Evolutionary conservation across 176 grass and related monocot species (phyloP), one percentile per base, ranked within the genome.

Genomic region (Puya raimondii): DNA sequence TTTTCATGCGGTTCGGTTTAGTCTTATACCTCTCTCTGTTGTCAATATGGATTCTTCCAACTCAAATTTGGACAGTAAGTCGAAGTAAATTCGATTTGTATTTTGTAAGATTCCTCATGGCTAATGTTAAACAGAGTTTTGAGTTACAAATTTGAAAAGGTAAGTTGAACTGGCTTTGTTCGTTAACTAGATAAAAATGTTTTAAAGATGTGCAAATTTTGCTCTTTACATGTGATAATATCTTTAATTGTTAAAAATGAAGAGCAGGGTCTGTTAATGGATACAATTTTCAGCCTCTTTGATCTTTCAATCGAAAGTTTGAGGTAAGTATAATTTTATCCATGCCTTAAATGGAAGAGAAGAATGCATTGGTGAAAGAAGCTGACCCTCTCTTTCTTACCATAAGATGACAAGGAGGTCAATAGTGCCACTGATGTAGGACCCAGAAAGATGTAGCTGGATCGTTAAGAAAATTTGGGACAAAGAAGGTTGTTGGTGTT

Each of bases 1-100:
- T 97, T 47, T 92, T 81, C 85, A 92, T 92, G 93, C 93, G 86
- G 12, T 78, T 97, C 79, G 89, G 84, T 78, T 90, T 97, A 76
- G 86, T 97, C 65, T 47, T 71, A 42, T 83, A 87, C 65, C 84
- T 97, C 57, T 64, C 84, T 81, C 52, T 89, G 72, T 74, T 97
- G 70, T 97, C 93, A 67, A 73, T 92, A 54, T 97, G 89, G 79
- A n/a, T 92, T 76, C 87, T 97, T 51, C 93, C 93, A 51, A 85
- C 50, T 29, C 84, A 79, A 81, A 74, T 97, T 69, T 92, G 93
- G 86, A 97, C 73, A 86, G 93, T 97, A 80, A 67, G 49, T 23
- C 87, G 68, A 25, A 57, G n/a, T 42, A 47, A 1, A 17, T 59
- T 59, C 54, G 10, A 59, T 59, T n/a, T 56, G 16, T 56, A 56